Evolutionary conservation across 2,329 filamentous ascomycete genomes (phyloP).

Genomic region (Fusarium tuaranense): DNA sequence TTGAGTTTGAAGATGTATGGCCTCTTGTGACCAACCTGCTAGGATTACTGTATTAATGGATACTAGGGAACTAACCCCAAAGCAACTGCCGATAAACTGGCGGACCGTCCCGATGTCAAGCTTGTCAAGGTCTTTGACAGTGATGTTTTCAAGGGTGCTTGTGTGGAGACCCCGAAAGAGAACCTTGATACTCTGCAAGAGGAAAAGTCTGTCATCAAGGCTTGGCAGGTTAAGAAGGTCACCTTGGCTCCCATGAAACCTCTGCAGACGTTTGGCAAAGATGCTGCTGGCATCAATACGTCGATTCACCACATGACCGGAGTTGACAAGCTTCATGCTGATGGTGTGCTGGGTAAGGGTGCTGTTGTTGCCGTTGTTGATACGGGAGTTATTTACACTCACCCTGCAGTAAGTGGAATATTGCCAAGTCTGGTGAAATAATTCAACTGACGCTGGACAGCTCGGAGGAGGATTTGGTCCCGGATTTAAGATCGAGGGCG

Average conservation of each 20-base stretch:
- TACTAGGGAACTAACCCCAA: background rate
- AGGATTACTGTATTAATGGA: background rate
- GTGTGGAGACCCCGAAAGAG: background rate
- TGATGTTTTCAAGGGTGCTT: background rate
- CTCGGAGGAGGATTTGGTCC: slow-evolving; percentile 42
- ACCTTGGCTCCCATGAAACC: background rate
- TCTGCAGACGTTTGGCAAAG: background rate
- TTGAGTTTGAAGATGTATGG: background rate
- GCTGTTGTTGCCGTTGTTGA: background rate
- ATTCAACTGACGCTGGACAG: background rate
- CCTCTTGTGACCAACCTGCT: background rate
- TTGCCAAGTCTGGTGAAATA: too few species aligned
- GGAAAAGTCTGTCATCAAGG: background rate
- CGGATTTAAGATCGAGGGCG: slow-evolving; percentile 42
- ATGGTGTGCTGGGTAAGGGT: background rate
- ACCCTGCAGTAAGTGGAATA: background rate
- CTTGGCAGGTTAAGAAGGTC: background rate
- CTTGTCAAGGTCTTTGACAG: background rate
- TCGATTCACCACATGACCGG: slow-evolving; percentile 3
- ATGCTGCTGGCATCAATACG: background rate
- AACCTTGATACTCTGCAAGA: background rate
- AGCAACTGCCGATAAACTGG: background rate
- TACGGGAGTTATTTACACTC: background rate
- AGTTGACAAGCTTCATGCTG: background rate
- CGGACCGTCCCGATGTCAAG: background rate